A percentile compares a stretch with the other conserved stretches of the same genome.
These are phyloP conservation scores for Anthoceros angustus DNA, from an alignment of 225 moss, liverwort and hornwort genomes.

Conservation along the genomic window DNA sequence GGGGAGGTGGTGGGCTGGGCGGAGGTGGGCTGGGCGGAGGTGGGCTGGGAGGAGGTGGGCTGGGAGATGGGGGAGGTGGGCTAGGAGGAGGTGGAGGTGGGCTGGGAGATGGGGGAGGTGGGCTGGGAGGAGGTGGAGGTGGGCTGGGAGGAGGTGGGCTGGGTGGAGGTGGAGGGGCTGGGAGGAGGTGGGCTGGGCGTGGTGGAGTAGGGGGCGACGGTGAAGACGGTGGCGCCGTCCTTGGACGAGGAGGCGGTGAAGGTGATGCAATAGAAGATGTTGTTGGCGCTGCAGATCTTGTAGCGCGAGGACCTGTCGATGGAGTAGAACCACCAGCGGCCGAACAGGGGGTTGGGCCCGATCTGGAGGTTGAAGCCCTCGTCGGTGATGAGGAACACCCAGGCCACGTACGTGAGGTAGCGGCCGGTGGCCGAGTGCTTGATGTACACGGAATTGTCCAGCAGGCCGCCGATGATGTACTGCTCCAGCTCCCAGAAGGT, in stretches of 20 bases:
- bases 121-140: not conserved
- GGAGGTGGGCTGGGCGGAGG: not conserved
- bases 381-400: not conserved
- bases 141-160: not conserved
- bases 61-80: not conserved
- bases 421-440: not conserved
- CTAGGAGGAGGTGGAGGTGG: not conserved
- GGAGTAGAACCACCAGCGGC: conserved; percentile 2
- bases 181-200: not conserved
- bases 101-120: not conserved
- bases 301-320: not conserved
- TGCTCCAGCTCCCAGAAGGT: not conserved
- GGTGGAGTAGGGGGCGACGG: not conserved
- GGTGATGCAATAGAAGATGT: not conserved
- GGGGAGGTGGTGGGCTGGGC: not conserved
- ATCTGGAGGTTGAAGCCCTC: not conserved
- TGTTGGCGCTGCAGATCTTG: not conserved
- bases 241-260: not conserved
- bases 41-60: not conserved
- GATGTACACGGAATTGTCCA: conserved; percentile 2
- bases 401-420: not conserved
- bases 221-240: not conserved
- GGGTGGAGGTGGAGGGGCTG: not conserved
- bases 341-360: not conserved
- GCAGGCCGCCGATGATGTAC: conserved; percentile 3